These are phyloP conservation scores for Helianthus annuus DNA, from an alignment of 129 eudicot species.

Conservation along the genomic window HanXRQr2.0-SUNRISE NC_035442.2:4118841-4119340, in stretches of 20 bases:
- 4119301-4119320: constrained; percentile 91
- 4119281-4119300: constrained; percentile 95
- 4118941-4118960: constrained; percentile 22
- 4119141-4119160: constrained; percentile 73
- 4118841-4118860: constrained; percentile 74
- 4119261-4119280: constrained; percentile 90
- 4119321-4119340: constrained; percentile 86
- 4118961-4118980: constrained; percentile 29
- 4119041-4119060: constrained; percentile 32
- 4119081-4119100: constrained; percentile 42
- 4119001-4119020: constrained; percentile 83
- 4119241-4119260: constrained; percentile 69
- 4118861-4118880: constrained; percentile 84
- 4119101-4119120: constrained; percentile 29
- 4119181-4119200: constrained; percentile 87
- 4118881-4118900: constrained; percentile 82
- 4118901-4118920: constrained; percentile 80
- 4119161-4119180: constrained; percentile 71
- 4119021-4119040: constrained; percentile 33
- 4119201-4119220: constrained; percentile 85
- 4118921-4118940: constrained; percentile 11
- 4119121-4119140: constrained; percentile 38
- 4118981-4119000: constrained; percentile 6
- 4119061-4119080: constrained; percentile 35
- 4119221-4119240: constrained; percentile 77